Conservation (phyloP, 192 early-diverging fungal genomes). For the Coemansia sp. region DNA sequence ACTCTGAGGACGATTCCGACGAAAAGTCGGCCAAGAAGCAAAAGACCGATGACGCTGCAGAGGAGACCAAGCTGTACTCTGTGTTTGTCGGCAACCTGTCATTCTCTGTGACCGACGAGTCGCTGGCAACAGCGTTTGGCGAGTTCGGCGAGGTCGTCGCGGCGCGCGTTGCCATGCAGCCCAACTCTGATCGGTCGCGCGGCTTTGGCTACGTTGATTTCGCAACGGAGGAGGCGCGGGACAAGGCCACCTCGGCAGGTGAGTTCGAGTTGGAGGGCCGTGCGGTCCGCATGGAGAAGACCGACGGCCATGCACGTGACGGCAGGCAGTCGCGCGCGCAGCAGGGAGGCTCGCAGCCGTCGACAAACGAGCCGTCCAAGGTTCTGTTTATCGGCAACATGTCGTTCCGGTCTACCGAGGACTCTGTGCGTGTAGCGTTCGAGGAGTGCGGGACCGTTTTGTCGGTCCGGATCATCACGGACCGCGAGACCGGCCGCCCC, state of each 20-base stretch:
- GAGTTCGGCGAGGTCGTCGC: conserved; percentile 69
- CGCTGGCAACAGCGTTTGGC: conserved; percentile 74
- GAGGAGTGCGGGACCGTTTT: conserved; percentile 90
- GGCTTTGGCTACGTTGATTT: conserved; percentile 94
- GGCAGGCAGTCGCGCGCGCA: background rate
- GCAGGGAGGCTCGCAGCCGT: too few species aligned
- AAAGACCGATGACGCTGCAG: conserved; percentile 52
- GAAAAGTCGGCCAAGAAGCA: conserved; percentile 53
- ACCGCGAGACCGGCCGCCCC: conserved; percentile 76
- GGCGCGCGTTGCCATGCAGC: conserved; percentile 79
- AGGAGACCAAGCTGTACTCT: conserved; percentile 60
- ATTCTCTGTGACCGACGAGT: conserved; percentile 75
- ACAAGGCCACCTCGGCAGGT: conserved; percentile 68
- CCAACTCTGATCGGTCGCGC: conserved; percentile 61
- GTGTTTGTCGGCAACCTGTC: conserved; percentile 91
- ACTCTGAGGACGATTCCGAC: conserved; percentile 27
- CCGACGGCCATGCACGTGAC: conserved; percentile 32
- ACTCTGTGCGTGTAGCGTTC: conserved; percentile 89
- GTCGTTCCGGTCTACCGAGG: conserved; percentile 89
- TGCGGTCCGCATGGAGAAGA: conserved; percentile 74
- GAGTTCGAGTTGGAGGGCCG: conserved; percentile 84
- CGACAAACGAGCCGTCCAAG: conserved; percentile 56
- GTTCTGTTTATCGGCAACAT: conserved; percentile 88
- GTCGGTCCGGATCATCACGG: conserved; percentile 79
- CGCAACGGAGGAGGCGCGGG: conserved; percentile 61